These are phyloP conservation scores for Ogataea hybrid DNA, from an alignment of 1,139 yeast genomes.

Conservation along the genomic window DNA sequence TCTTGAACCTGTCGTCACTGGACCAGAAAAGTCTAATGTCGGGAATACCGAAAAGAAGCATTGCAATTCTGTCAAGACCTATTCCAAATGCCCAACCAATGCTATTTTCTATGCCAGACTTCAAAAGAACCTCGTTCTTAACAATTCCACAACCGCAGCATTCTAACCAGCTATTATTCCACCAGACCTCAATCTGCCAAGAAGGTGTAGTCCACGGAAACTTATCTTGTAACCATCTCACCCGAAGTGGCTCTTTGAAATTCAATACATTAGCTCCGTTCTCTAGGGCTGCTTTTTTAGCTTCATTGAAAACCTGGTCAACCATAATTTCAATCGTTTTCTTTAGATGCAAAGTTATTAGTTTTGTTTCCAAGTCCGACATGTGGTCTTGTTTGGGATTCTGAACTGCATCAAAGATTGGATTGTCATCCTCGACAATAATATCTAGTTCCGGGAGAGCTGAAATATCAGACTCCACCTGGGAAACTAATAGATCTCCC, in stretches of 20 bases:
- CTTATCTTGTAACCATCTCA: conserved; percentile 94
- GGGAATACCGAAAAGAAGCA: conserved; percentile 92
- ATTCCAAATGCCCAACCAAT: conserved; percentile 98
- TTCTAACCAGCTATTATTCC: conserved; percentile 98
- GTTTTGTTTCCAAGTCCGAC: conserved; percentile 63
- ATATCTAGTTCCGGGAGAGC: conserved; percentile 65
- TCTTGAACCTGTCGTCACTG: conserved; percentile 68
- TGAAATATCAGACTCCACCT: conserved; percentile 57
- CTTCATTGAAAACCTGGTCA: conserved; percentile 77
- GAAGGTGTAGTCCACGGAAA: conserved; percentile 99
- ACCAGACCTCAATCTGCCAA: conserved; percentile 98
- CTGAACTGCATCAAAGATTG: conserved; percentile 47
- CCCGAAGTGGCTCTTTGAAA: conserved; percentile 71
- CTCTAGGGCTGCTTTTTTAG: conserved; percentile 54
- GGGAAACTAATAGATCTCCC: conserved; percentile 35
- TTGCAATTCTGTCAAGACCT: conserved; percentile 93
- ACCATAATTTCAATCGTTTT: conserved; percentile 82
- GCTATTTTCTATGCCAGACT: conserved; percentile 64
- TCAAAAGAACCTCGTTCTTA: conserved; percentile 69
- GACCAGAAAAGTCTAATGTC: conserved; percentile 96
- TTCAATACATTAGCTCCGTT: no score
- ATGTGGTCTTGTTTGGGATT: conserved; percentile 84
- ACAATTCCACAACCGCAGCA: conserved; percentile 97
- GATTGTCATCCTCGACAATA: conserved; percentile 74
- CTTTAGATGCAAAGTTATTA: conserved; percentile 77